Base-by-base conservation (phyloP, 2,329 filamentous ascomycete species). In the Penicillium sp. region DNA sequence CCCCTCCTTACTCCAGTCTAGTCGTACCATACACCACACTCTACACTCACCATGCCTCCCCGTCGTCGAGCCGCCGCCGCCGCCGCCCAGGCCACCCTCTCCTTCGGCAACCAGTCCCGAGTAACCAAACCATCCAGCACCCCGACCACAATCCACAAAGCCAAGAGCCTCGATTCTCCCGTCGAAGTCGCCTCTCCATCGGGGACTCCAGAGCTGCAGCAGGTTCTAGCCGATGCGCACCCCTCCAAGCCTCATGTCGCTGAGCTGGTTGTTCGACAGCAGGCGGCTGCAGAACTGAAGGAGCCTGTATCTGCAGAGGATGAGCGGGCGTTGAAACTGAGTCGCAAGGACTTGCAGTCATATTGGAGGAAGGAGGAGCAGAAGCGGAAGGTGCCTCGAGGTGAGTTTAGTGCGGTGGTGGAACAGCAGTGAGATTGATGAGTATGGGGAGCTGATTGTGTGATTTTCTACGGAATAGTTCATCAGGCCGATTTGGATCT, bases 361-460 rank as follows among this genome's bases (percentile, higher is more conserved):
- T 97, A 97, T 76, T 97, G 93, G 93, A 82, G 82, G 67, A 77
- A 77, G 12, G 87, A 94, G 67, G 92, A 97, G 80, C 80, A 81
- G 44, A 84, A 88, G 70, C 84, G 92, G 68, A 84, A 83, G 62
- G 86, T 91, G 19, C 85, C 86, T 45, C 82, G 90, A 70, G 75
- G 82, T 83, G 64, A 61, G 72, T 74, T 44, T 28, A 40, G 33
- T 10, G 6, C 13, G 24, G 42, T 22, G 19, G 42, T 6, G 12
- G 12, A 5, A 24, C 15, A 2, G 42, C n/a, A 37, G 50, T 17
- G 50, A 15, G 5, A 47, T 35, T n/a, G 2, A 28, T n/a, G 19
- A 17, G 3, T 0, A 26, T 5, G 33, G n/a, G 3, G 19, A 2
- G 58, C 59, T 53, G 30, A 54, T 47, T 8, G 26, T 17, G 45